Percentiles rank a stretch among this genome's conserved stretches.
These are phyloP conservation scores for Globisporangium carolinianum DNA, from an alignment of 352 stramenopile genomes.

Conservation along the genomic window DNA sequence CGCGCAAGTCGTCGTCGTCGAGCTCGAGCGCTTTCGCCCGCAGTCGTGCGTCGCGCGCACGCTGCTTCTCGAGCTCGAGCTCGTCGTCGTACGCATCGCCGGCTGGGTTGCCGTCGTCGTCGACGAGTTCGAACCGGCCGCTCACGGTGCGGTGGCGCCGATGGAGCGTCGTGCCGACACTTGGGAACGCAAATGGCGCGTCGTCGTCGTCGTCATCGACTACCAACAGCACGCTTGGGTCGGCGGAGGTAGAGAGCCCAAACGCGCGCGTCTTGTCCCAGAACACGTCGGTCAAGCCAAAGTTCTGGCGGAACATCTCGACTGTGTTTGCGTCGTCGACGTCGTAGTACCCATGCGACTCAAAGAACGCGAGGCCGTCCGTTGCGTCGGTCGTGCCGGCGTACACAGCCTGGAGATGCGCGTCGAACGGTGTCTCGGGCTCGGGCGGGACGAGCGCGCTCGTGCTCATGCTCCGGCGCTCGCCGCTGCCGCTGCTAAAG, in stretches of 20 bases:
- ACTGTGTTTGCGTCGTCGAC: slow-evolving; percentile 76
- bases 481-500: not conserved
- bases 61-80: slow-evolving; percentile 30
- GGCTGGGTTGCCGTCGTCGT: slow-evolving; percentile 62
- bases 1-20: slow-evolving; percentile 54
- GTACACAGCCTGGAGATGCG: slow-evolving; percentile 63
- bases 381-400: slow-evolving; percentile 28
- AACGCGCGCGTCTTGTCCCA: slow-evolving; percentile 22
- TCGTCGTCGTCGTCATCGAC: slow-evolving; percentile 5
- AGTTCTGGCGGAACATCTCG: slow-evolving; percentile 71
- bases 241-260: slow-evolving; percentile 13
- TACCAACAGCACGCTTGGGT: slow-evolving; percentile 15
- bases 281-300: slow-evolving; percentile 55
- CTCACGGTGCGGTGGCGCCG: slow-evolving; percentile 9
- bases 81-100: slow-evolving; percentile 21
- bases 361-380: slow-evolving; percentile 70
- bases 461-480: not conserved
- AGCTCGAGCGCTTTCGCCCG: slow-evolving; percentile 50
- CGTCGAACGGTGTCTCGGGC: slow-evolving; percentile 47
- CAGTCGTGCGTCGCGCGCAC: slow-evolving; percentile 36
- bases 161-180: slow-evolving; percentile 9
- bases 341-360: slow-evolving; percentile 81
- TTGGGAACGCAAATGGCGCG: not conserved
- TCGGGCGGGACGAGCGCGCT: not conserved
- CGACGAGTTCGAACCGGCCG: slow-evolving; percentile 46